Conservation (phyloP, 768 basidiomycete species). For the Termitomyces bulborhizus region DNA sequence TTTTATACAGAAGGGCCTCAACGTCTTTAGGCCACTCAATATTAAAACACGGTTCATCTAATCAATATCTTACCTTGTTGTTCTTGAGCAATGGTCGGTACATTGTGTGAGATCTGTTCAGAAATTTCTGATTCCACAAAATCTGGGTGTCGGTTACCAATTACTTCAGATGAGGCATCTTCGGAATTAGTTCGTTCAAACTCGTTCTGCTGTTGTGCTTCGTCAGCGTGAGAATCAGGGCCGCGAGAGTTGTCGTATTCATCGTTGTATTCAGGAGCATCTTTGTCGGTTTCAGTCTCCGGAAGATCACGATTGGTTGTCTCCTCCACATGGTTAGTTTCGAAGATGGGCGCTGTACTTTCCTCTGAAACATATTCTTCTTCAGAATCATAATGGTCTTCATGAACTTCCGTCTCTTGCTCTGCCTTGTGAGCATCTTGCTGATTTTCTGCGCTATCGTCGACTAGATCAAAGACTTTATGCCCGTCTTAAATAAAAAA, state of each 20-base stretch:
- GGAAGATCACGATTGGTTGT: background rate
- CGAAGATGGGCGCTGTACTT: background rate
- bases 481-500: background rate
- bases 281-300: background rate
- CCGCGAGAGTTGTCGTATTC: background rate
- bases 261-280: background rate
- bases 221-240: background rate
- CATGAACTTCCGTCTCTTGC: background rate
- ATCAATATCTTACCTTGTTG: background rate
- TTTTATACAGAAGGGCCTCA: background rate
- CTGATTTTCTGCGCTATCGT: background rate
- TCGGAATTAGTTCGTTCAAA: background rate
- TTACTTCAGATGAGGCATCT: background rate
- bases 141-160: background rate
- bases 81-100: background rate
- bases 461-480: background rate
- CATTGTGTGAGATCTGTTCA: background rate
- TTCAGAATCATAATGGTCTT: background rate
- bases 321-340: background rate
- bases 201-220: background rate
- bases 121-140: background rate
- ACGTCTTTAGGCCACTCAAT: background rate
- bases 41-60: background rate
- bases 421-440: constrained; percentile 11
- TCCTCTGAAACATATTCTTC: background rate